Evolutionary conservation across 2,329 filamentous ascomycete genomes (phyloP), one percentile per base, ranked within the genome.

Genomic region (Neopestalotiopsis sp.): DNA sequence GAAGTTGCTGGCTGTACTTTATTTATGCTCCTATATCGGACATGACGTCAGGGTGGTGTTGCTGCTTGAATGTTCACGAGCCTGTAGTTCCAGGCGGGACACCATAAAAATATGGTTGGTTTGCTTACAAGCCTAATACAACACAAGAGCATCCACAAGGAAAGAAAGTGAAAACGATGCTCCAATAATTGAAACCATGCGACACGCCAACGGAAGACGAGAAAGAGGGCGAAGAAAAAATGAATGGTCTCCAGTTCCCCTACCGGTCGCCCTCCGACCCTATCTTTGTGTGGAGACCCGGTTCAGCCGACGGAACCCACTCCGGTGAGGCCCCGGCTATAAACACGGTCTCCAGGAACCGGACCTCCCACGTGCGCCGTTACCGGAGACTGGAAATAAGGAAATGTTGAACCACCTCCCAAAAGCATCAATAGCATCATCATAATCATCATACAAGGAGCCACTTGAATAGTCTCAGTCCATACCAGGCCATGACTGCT

Each of bases 401-500:
- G n/a, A 5, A 42, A 65, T 34, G 13, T 49, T 24, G 28, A 57
- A 13, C 53, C 34, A 59, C 20, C 20, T 68, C 32, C n/a, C 10
- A 62, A 61, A 62, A 61, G 34, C 7, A 66, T 10, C 61, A 53
- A 53, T 17, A 53, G 4, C 42, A 28, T 28, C 42, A 49, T 49
- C 5, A n/a, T 49, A 6, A n/a, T 14, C 24, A 56, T 57, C 30
- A 66, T 5, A 57, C 58, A 14, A 42, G 32, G n/a, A 67, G 38
- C 65, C 53, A 42, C 34, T 70, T 53, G 24, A 68, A 49, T 34
- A 70, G 12, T 42, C 66, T 61, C 28, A 71, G 32, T 6, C 61
- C 63, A 34, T 63, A 69, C 66, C 69, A 72, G 24, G 69, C 57
- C 3, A 68, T n/a, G 17, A 73, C 9, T 32, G 66, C 68, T 1